These are phyloP conservation scores for Veloporphyrellus conicus DNA, from an alignment of 1,284 basidiomycete genomes.

Conservation along the genomic window DNA sequence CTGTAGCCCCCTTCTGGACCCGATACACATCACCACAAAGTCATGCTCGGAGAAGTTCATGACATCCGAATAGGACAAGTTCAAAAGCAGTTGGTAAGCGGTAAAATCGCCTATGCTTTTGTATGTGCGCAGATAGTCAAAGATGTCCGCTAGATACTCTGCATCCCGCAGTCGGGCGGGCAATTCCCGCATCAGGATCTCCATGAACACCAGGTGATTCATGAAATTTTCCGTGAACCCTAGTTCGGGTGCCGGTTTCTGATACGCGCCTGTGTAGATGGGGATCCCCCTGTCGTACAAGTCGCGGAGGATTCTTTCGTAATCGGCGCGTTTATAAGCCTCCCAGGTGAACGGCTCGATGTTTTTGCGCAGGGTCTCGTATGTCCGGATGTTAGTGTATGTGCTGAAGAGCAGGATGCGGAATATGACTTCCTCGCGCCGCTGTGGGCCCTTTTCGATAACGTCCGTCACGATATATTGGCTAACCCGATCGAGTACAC, in stretches of 20 bases:
- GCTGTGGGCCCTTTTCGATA: conserved; percentile 57
- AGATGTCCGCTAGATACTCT: conserved; percentile 50
- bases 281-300: conserved; percentile 36
- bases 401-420: conserved; percentile 58
- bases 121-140: conserved; percentile 49
- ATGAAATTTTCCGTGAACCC: conserved; percentile 42
- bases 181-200: conserved; percentile 52
- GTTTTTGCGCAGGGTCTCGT: conserved; percentile 46
- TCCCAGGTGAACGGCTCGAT: conserved; percentile 53
- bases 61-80: conserved; percentile 51
- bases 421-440: conserved; percentile 51
- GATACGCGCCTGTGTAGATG: conserved; percentile 62
- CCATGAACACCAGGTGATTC: conserved; percentile 55
- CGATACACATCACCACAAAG: conserved; percentile 58
- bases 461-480: conserved; percentile 59
- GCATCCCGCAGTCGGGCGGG: conserved; percentile 40
- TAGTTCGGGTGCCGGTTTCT: conserved; percentile 55
- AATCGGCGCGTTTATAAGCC: conserved; percentile 44
- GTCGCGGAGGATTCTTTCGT: conserved; percentile 43
- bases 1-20: conserved; percentile 51
- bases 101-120: conserved; percentile 61
- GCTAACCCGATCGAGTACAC: conserved; percentile 55
- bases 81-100: conserved; percentile 54
- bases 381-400: conserved; percentile 60
- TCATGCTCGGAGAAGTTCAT: conserved; percentile 57